Evolutionary conservation across 495 filamentous ascomycete genomes (phyloP).

Genomic region (Xylaria grammica): DNA sequence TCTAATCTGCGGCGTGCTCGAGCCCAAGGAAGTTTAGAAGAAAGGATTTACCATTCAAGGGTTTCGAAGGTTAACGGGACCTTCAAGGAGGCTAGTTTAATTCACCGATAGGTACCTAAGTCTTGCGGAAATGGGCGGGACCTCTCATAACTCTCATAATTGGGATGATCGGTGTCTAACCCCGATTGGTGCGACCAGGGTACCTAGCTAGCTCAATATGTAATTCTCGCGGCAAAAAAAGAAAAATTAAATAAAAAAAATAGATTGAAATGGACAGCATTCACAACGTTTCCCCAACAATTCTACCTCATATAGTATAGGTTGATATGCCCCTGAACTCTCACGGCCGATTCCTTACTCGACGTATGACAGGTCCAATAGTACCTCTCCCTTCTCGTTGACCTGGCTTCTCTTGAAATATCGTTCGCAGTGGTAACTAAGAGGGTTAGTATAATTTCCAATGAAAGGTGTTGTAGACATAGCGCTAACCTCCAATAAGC

Average conservation of each 20-base stretch:
- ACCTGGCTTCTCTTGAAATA: slow-evolving; percentile 33
- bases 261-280: neutral
- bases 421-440: slow-evolving; percentile 33
- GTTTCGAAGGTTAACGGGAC: too few species aligned
- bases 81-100: too few species aligned
- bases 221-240: too few species aligned
- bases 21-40: slow-evolving; percentile 24
- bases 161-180: too few species aligned
- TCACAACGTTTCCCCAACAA: neutral
- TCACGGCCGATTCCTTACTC: neutral
- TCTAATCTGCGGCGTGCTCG: slow-evolving; percentile 27
- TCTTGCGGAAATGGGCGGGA: too few species aligned
- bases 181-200: too few species aligned
- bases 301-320: neutral
- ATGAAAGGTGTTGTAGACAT: neutral
- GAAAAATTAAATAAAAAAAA: neutral
- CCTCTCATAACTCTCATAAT: too few species aligned
- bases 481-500: slow-evolving; percentile 36
- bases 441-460: neutral
- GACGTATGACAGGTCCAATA: slow-evolving; percentile 30
- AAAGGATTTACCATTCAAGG: too few species aligned
- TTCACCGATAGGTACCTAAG: too few species aligned
- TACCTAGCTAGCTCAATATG: too few species aligned
- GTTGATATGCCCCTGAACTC: neutral
- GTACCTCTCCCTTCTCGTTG: slow-evolving; percentile 30